Evolutionary conservation across 2,329 filamentous ascomycete genomes (phyloP), one percentile per base, ranked within the genome.

Genomic region (Juglanconis sp.): DNA sequence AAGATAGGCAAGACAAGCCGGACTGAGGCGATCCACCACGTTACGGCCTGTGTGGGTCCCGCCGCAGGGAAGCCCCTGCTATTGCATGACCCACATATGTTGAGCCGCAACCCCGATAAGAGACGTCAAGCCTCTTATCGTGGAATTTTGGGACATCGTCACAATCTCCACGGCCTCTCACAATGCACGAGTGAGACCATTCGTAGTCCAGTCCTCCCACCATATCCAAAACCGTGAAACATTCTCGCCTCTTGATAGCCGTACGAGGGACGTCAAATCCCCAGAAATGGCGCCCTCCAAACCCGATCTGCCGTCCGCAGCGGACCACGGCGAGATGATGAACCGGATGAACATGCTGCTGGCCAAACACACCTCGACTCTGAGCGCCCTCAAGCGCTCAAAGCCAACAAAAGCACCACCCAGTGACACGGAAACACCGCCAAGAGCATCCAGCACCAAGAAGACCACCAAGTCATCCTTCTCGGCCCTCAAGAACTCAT

Each of bases 331-430:
- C 64, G 68, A 73, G 58, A 65, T 77, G 53, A 69, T 74, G 62
- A 80, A 80, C 72, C 71, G 71, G 61, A 74, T 80, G 59, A 72
- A 75, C 59, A 71, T 80, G 56, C 69, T 73, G 65, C 64, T 75
- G 44, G 65, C 76, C 56, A 70, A 71, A 9, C 73, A 72, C 59
- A 66, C 71, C 4, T 68, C 69, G 34, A 66, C 77, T 58, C 69
- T 76, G 24, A 66, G 69, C 40, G 67, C 70, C 53, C 31, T 55
- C 32, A 51, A 38, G 31, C 46, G 36, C 47, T 17, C 13, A 32
- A 40, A 17, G 15, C 31, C 53, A 64, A 65, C 40, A 53, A 67
- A 42, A 50, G 55, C 52, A 50, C 44, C 64, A 52, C 15, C 56
- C 64, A 30, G 24, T 24, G 24, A 24, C 24, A 24, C 24, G 24